Percentiles rank a stretch among this genome's conserved stretches.
Evolutionary conservation across 768 basidiomycete species (phyloP).

Genomic region (Leccinum variicolor): DNA sequence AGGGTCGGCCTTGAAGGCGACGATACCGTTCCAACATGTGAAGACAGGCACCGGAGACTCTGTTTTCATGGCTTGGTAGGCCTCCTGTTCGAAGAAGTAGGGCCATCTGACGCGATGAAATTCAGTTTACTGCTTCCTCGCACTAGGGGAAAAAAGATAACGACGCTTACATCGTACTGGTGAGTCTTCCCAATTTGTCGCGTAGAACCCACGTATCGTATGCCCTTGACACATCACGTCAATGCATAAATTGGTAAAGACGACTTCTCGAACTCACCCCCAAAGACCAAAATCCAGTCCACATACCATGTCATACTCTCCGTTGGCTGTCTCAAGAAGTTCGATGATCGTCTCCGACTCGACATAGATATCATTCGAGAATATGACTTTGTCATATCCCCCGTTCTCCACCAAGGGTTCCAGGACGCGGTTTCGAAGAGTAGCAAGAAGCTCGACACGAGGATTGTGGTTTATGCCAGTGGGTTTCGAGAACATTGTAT

Average conservation of each 20-base stretch:
- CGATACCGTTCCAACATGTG: constrained; percentile 46
- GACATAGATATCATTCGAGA: constrained; percentile 42
- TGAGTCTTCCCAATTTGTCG: constrained; percentile 14
- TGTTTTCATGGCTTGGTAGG: constrained; percentile 31
- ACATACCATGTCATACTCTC: constrained; percentile 43
- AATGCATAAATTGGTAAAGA: background rate
- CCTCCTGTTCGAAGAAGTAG: constrained; percentile 39
- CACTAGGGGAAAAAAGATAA: background rate
- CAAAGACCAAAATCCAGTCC: constrained; percentile 37
- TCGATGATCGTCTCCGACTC: constrained; percentile 39
- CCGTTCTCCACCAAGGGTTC: constrained; percentile 37
- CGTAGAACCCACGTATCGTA: constrained; percentile 26
- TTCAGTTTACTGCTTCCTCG: background rate
- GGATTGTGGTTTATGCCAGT: background rate
- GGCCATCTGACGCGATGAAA: constrained; percentile 29
- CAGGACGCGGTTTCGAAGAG: constrained; percentile 39
- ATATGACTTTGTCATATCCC: constrained; percentile 38
- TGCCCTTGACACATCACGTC: constrained; percentile 5
- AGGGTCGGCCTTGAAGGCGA: constrained; percentile 38
- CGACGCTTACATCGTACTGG: constrained; percentile 8
- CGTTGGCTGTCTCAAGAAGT: constrained; percentile 35
- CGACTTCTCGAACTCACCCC: constrained; percentile 27
- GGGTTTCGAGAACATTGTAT: constrained; percentile 7
- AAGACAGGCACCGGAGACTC: constrained; percentile 43
- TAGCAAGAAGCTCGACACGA: constrained; percentile 9